Evolutionary conservation across 2,329 filamentous ascomycete species (phyloP), one percentile per base, ranked within the genome.

Genomic region (Dendrostoma leiphaemia): DNA sequence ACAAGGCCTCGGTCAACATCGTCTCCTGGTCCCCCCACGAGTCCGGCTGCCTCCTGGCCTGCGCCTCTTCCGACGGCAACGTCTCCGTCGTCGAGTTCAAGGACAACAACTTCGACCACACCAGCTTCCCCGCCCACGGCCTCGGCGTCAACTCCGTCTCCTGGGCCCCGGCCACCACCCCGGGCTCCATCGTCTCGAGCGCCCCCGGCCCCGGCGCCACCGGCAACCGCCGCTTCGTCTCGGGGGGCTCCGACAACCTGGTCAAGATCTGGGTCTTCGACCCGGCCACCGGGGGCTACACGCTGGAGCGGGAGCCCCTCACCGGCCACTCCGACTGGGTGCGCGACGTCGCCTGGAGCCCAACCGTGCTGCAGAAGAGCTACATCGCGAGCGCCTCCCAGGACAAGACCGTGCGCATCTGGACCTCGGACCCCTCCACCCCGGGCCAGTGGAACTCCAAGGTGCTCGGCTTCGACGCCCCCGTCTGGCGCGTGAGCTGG

Each of bases 11-110:
- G 48, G 94, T 99, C 66, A 99, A 99, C 78, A 90, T 95, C 65
- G 90, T 99, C 47, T 86, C 92, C 31, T 99, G 94, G 94, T 89
- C 92, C n/a, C 94, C 94, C 1, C 93, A 97, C 67, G 94, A 97
- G 74, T 88, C 88, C 12, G 94, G 94, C 65, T 97, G 94, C 72
- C 83, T 97, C 49, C 86, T 99, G 51, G 94, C 94, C 52, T 96
- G 91, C 71, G 94, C 94, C 46, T 95, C 90, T 9, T 95, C 90
- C 15, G 94, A 99, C 69, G 94, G 94, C 67, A 89, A 90, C 70
- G 91, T 97, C 64, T 91, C 86, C 63, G 91, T 97, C 3, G 85
- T 99, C 67, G 94, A 97, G 71, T 97, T 99, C 80, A 92, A 93
- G 72, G 93, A 97, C 74, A 95, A 95, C 73, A 87, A 84, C 71